These are phyloP conservation scores for Yamadazyma laniorum DNA, from an alignment of 805 yeast species.

Conservation along the genomic window DNA sequence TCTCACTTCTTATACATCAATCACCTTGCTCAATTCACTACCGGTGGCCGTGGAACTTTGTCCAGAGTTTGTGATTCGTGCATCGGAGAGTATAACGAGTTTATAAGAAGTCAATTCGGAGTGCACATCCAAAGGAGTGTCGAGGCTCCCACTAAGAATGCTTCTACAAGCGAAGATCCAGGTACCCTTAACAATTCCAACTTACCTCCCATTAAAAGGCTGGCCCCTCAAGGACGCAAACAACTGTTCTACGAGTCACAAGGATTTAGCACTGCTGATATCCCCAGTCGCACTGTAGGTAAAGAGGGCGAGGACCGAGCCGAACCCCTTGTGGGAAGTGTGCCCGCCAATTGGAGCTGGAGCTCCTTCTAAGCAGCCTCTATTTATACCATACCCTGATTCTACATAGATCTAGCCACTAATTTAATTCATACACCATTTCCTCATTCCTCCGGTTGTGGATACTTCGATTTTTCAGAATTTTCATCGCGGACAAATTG, in stretches of 20 bases:
- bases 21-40: conserved; percentile 59
- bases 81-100: conserved; percentile 56
- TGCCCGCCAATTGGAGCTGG: conserved; percentile 82
- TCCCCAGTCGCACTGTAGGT: background rate
- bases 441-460: too few species aligned
- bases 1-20: conserved; percentile 54
- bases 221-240: too few species aligned
- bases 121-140: conserved; percentile 10
- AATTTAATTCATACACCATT: too few species aligned
- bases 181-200: background rate
- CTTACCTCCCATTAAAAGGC: background rate
- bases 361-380: conserved; percentile 1
- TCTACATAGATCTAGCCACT: too few species aligned
- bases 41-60: conserved; percentile 65
- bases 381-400: background rate
- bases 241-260: background rate
- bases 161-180: background rate
- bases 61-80: conserved; percentile 72
- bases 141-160: background rate
- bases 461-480: too few species aligned
- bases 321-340: conserved; percentile 43
- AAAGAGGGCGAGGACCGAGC: background rate
- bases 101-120: conserved; percentile 43
- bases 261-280: background rate
- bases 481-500: background rate